Percentiles rank a stretch among this genome's conserved stretches.
Conservation (phyloP, 106 monocot genomes). For the Dioscorea zingiberensis region DNA sequence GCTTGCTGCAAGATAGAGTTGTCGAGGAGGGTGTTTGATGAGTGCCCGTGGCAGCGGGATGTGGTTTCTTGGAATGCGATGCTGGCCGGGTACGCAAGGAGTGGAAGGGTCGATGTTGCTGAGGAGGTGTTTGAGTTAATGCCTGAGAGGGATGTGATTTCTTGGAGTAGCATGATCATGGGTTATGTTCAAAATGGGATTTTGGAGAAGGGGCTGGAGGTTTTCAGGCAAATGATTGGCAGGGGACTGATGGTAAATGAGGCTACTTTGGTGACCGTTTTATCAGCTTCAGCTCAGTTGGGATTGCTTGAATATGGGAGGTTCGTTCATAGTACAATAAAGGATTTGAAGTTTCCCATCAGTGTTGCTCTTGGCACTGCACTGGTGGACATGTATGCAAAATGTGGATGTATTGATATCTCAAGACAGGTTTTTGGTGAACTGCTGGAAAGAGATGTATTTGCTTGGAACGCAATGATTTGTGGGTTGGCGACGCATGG, state of each 20-base stretch:
- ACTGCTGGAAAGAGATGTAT: constrained; percentile 1
- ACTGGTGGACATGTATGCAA: constrained; percentile 11
- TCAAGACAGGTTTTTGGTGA: background rate
- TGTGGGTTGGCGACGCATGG: constrained; percentile 10
- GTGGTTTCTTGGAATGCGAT: constrained; percentile 11
- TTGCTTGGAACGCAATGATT: constrained; percentile 7
- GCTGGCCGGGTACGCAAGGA: background rate
- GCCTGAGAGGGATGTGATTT: constrained; percentile 8
- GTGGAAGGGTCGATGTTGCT: background rate
- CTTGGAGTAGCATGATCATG: constrained; percentile 12
- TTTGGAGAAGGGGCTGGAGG: constrained; percentile 1
- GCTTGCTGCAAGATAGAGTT: background rate
- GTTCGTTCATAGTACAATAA: constrained; percentile 7
- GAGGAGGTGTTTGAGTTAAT: constrained; percentile 10
- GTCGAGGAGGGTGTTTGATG: constrained; percentile 9
- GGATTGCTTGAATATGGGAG: constrained; percentile 4
- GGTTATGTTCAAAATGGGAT: constrained; percentile 2
- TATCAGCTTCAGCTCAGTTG: constrained; percentile 7
- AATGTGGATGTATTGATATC: constrained; percentile 7
- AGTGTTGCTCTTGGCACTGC: constrained; percentile 4
- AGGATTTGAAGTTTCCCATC: constrained; percentile 6
- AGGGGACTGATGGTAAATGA: constrained; percentile 4
- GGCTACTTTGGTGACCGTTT: constrained; percentile 4
- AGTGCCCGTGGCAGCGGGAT: background rate
- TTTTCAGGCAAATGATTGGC: constrained; percentile 3